Base-by-base conservation (phyloP, 306 rosid species). In the Crotalaria pallida region DNA sequence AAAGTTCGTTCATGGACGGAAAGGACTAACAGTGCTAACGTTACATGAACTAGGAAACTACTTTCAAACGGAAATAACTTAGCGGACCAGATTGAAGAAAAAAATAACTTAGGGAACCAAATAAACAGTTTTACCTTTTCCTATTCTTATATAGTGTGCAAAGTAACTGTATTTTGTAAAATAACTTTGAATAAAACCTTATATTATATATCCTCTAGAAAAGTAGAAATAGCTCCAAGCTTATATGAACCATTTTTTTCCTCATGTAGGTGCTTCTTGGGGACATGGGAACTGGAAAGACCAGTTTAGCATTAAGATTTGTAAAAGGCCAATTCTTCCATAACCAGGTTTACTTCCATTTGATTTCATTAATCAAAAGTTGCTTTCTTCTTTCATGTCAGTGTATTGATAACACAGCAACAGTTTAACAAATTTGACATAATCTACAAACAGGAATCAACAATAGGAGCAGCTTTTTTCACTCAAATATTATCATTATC, bases 391-490 rank as follows among this genome's bases (percentile, higher is more conserved):
- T 13, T 49, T 58, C 53, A 16, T 61, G 16, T 15, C 22, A 58
- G 26, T 38, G 61, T 44, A 55, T 23, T 19, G 16, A 31, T 11
- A 67, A 23, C 38, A 13, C 23, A 13, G 5, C 41, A 17, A 55
- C 29, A 64, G 16, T 51, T 62, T 6, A 70, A 69, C 49, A 50
- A 67, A 45, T 50, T 47, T 16, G 22, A 67, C 56, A 47, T 50
- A 27, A 45, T 75, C 40, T 40, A 60, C 44, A 29, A 65, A 48
- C 82, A 92, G 98, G 98, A 92, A 78, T 89, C 98, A 68, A 92
- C 98, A 4, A 69, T 92, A 45, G 98, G 98, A 82, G 98, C 98
- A 26, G 98, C 98, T 0, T 92, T 92, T 68, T 92, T 89, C 88
- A 85, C 98, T 5, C 96, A 92, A 65, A 87, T 87, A 75, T 73